These are phyloP conservation scores for Zygotorulaspora danielsina DNA, from an alignment of 805 yeast species.

Conservation along the genomic window DNA sequence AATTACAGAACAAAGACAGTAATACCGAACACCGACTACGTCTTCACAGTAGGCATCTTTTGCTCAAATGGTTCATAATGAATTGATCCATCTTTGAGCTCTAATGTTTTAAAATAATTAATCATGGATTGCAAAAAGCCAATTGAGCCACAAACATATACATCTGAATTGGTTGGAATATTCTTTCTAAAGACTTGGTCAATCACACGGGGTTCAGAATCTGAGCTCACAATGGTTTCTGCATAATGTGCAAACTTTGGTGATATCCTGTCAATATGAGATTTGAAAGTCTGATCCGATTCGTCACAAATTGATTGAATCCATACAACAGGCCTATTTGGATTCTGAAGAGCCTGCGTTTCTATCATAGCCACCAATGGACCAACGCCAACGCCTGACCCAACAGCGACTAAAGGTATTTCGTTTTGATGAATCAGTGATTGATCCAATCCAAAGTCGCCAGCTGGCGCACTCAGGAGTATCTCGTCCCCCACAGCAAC, in stretches of 20 bases:
- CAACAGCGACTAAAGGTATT: constrained; percentile 41
- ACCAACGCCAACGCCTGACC: constrained; percentile 68
- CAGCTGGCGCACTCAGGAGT: constrained; percentile 56
- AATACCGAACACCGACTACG: no score
- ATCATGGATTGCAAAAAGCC: constrained; percentile 31
- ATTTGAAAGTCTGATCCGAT: constrained; percentile 25
- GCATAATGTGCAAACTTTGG: constrained; percentile 12
- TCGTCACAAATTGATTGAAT: constrained; percentile 30
- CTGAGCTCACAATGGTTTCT: constrained; percentile 23
- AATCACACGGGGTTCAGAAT: constrained; percentile 24
- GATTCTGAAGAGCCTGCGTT: constrained; percentile 25
- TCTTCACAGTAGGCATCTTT: constrained; percentile 30
- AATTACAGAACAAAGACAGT: no score
- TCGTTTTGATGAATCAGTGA: constrained; percentile 29
- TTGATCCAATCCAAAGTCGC: constrained; percentile 42
- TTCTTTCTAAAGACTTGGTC: constrained; percentile 21
- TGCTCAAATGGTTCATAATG: constrained; percentile 37
- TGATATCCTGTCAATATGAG: constrained; percentile 22
- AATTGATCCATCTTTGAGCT: constrained; percentile 22
- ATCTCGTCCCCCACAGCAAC: constrained; percentile 47
- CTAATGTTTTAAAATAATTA: constrained; percentile 18
- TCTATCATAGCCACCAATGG: constrained; percentile 55
- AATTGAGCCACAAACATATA: constrained; percentile 34
- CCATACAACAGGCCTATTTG: constrained; percentile 33
- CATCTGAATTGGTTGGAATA: constrained; percentile 30